Percentiles rank a stretch among this genome's conserved stretches.
These are phyloP conservation scores for Fusarium lateritium DNA, from an alignment of 2,329 filamentous ascomycete species.

Conservation along the genomic window DNA sequence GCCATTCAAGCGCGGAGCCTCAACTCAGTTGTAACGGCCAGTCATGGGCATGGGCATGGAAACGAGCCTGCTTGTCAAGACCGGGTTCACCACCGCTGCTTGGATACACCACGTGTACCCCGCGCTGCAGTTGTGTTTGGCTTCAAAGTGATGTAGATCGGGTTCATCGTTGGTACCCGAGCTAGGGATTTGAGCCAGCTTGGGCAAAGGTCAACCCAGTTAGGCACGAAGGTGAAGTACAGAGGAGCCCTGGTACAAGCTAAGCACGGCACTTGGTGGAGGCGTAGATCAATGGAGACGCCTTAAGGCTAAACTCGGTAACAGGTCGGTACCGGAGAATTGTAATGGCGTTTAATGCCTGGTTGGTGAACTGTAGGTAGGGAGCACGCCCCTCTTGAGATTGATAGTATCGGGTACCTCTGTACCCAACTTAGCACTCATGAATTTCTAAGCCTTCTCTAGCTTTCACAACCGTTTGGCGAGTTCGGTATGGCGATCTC, in stretches of 20 bases:
- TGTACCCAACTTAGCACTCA: constrained; percentile 20
- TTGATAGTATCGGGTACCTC: constrained; percentile 31
- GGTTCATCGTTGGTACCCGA: constrained; percentile 43
- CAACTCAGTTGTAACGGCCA: constrained; percentile 24
- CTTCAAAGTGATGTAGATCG: constrained; percentile 31
- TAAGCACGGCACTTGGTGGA: constrained; percentile 42
- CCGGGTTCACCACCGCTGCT: constrained; percentile 24
- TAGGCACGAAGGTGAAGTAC: constrained; percentile 36
- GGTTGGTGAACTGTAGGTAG: not conserved
- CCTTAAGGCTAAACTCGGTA: constrained; percentile 20
- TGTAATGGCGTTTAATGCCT: constrained; percentile 20
- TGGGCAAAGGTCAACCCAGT: constrained; percentile 37
- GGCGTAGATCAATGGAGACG: constrained; percentile 43
- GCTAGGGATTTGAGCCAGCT: constrained; percentile 23
- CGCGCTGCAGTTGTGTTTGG: constrained; percentile 37
- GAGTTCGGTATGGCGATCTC: constrained; percentile 27
- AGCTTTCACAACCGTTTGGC: constrained; percentile 15
- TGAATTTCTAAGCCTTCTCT: constrained; percentile 2
- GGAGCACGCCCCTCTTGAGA: constrained; percentile 21
- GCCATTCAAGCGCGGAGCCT: constrained; percentile 27
- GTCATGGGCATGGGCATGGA: constrained; percentile 27
- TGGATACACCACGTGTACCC: constrained; percentile 43
- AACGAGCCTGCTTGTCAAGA: constrained; percentile 20
- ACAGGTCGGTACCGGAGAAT: constrained; percentile 12
- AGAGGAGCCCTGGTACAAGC: constrained; percentile 11